These are phyloP conservation scores for Microdochium trichocladiopsis DNA, from an alignment of 2,329 filamentous ascomycete genomes.

Conservation along the genomic window DNA sequence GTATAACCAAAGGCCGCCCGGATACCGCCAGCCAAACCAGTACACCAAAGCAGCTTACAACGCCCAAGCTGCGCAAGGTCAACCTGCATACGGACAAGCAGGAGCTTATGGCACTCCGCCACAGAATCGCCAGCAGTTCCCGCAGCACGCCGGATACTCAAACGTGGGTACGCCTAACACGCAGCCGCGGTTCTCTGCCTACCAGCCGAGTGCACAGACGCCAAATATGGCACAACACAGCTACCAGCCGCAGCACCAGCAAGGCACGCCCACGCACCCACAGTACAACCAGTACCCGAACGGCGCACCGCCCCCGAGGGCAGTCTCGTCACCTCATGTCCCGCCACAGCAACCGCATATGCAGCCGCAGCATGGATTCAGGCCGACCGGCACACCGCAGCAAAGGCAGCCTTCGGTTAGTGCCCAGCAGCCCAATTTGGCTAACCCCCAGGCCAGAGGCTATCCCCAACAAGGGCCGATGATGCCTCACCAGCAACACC, in stretches of 20 bases:
- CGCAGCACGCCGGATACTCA: conserved; percentile 29
- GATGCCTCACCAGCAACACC: conserved; percentile 13
- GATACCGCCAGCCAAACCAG: conserved; percentile 20
- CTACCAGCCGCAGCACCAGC: conserved; percentile 17
- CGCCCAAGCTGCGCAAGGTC: conserved; percentile 42
- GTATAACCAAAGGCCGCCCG: conserved; percentile 20
- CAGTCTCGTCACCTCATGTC: conserved; percentile 20
- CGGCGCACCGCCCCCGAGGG: conserved; percentile 16
- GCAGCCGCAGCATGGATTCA: conserved; percentile 15
- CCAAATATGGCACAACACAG: conserved; percentile 9
- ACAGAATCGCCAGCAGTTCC: conserved; percentile 33
- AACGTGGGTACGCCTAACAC: conserved; percentile 34
- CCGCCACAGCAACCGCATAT: conserved; percentile 19
- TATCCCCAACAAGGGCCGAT: conserved; percentile 15
- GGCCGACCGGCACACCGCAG: conserved; percentile 14
- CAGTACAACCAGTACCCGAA: conserved; percentile 20
- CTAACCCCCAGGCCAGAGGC: conserved; percentile 12
- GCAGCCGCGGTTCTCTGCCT: conserved; percentile 19
- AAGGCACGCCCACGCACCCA: conserved; percentile 16
- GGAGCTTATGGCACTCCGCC: conserved; percentile 20
- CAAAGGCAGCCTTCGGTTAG: conserved; percentile 17
- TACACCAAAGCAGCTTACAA: conserved; percentile 41
- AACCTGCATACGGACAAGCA: conserved; percentile 34
- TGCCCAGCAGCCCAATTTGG: conserved; percentile 15
- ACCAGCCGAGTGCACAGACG: conserved; percentile 14